Conservation (phyloP, 495 filamentous ascomycete species). For the Daldinia bambusicola region DNA sequence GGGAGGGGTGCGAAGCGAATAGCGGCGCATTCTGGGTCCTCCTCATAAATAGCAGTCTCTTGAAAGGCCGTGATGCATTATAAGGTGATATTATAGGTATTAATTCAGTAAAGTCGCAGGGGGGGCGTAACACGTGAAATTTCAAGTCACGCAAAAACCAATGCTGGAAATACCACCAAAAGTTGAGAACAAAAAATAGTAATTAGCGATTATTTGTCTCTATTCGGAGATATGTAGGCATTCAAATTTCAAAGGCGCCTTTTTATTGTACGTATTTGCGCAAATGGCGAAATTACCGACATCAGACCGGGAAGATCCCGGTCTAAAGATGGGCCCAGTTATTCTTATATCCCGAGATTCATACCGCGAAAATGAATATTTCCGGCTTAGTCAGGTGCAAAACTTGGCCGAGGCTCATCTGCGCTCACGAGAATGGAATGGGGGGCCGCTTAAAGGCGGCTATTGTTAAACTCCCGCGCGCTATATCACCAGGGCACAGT, state of each 20-base stretch:
- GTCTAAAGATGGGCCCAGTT: not conserved
- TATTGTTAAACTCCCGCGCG: slow-evolving; percentile 34
- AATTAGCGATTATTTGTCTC: not conserved
- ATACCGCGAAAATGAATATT: slow-evolving; percentile 12
- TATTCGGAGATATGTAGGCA: slow-evolving; percentile 10
- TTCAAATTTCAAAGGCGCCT: not conserved
- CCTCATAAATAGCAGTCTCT: slow-evolving; percentile 20
- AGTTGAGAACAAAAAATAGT: not conserved
- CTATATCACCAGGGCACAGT: not conserved
- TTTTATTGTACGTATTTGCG: slow-evolving; percentile 24
- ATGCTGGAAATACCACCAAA: not conserved
- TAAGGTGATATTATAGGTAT: slow-evolving; percentile 20
- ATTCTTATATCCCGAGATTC: slow-evolving; percentile 24
- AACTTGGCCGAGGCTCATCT: slow-evolving; percentile 24
- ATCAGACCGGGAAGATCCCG: slow-evolving; percentile 19
- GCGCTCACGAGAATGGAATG: slow-evolving; percentile 2
- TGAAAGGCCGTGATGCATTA: slow-evolving; percentile 24
- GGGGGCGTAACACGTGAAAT: not conserved
- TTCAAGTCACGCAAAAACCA: not conserved
- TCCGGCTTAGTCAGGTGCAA: not conserved
- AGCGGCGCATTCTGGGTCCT: slow-evolving; percentile 32
- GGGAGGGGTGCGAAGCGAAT: slow-evolving; percentile 29
- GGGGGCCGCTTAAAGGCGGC: slow-evolving; percentile 2
- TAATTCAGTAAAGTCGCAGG: slow-evolving; percentile 1
- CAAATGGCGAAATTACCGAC: slow-evolving; percentile 31